A percentile compares a stretch with the other conserved stretches of the same genome.
Evolutionary conservation across 495 filamentous ascomycete species (phyloP).

Genomic region (Hypoxylon rickii): DNA sequence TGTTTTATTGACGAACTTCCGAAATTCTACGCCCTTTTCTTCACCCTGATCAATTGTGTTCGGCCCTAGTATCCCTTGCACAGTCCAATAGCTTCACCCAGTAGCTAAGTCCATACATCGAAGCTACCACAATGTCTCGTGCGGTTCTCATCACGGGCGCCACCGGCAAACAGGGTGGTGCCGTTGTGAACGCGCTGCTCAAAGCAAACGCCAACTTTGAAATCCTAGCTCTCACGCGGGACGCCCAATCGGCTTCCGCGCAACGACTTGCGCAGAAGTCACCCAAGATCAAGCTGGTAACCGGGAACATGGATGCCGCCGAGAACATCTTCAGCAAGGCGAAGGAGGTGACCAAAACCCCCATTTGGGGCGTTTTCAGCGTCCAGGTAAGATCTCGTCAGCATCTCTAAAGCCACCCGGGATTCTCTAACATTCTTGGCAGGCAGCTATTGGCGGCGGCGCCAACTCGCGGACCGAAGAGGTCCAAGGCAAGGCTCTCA

Average conservation of each 20-base stretch:
- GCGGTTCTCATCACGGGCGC: conserved; percentile 64
- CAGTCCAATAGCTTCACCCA: neutral
- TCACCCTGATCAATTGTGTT: too few relatives aligned
- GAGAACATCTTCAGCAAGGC: conserved; percentile 54
- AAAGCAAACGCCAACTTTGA: conserved; percentile 49
- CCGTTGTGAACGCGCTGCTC: conserved; percentile 59
- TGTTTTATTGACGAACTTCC: too few relatives aligned
- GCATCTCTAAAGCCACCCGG: conserved; percentile 33
- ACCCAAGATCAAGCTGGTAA: conserved; percentile 55
- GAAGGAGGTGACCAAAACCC: conserved; percentile 38
- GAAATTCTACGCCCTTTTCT: too few relatives aligned
- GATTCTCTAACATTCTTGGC: conserved; percentile 9
- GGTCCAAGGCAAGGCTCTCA: conserved; percentile 59
- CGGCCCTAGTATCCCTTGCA: too few relatives aligned
- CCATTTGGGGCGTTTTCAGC: conserved; percentile 56
- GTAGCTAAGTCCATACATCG: neutral
- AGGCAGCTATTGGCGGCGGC: conserved; percentile 40
- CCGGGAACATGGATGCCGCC: conserved; percentile 57
- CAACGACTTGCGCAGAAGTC: conserved; percentile 52
- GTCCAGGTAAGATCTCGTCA: conserved; percentile 44
- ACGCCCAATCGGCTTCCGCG: conserved; percentile 53
- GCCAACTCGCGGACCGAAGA: conserved; percentile 50
- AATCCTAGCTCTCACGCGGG: conserved; percentile 67
- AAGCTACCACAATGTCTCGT: conserved; percentile 28
- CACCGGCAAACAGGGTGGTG: conserved; percentile 71